phyloP scores from a whole-genome alignment of 345 rosid genomes.

The Eutrema yunnanense region DNA sequence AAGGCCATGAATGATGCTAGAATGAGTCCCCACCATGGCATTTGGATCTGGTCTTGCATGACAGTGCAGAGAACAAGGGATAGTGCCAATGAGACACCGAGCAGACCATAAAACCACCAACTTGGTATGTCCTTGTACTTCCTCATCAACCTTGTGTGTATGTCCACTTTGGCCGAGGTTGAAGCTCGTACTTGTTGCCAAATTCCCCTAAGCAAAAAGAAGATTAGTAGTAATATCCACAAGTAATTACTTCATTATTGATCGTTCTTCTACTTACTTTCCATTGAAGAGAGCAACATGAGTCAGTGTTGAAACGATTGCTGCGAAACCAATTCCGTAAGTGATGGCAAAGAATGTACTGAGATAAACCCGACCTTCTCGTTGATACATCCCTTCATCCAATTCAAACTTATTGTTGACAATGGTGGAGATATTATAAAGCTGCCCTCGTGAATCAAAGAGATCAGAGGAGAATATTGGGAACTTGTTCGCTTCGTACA shows the following conservation, averaged over 20 bases:
- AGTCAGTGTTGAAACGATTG: slow-evolving; percentile 41
- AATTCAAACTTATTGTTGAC: slow-evolving; percentile 49
- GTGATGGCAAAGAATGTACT: slow-evolving; percentile 45
- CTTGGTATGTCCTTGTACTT: slow-evolving; percentile 48
- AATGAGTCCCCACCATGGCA: slow-evolving; percentile 73
- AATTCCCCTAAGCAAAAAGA: slow-evolving; percentile 35
- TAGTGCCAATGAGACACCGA: slow-evolving; percentile 32
- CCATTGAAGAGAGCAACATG: slow-evolving; percentile 60
- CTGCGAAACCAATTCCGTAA: slow-evolving; percentile 61
- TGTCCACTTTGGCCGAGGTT: slow-evolving; percentile 37
- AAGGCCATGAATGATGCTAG: slow-evolving; percentile 48
- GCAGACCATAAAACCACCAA: slow-evolving; percentile 54
- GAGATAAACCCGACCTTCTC: slow-evolving; percentile 42
- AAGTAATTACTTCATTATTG: background rate
- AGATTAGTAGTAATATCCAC: background rate
- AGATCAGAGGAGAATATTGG: slow-evolving; percentile 52
- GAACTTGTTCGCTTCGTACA: slow-evolving; percentile 40
- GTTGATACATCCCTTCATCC: slow-evolving; percentile 32
- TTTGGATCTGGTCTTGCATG: slow-evolving; percentile 48
- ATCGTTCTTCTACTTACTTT: slow-evolving; percentile 30
- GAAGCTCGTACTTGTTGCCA: slow-evolving; percentile 45
- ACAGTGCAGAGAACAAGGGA: slow-evolving; percentile 44
- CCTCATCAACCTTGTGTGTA: slow-evolving; percentile 61
- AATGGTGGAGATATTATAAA: slow-evolving; percentile 42
- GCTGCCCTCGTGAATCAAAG: slow-evolving; percentile 35